A percentile compares a stretch with the other conserved stretches of the same genome.
phyloP scores from a whole-genome alignment of 2,329 filamentous ascomycete genomes.

The Colletotrichum euphorbiae region DNA sequence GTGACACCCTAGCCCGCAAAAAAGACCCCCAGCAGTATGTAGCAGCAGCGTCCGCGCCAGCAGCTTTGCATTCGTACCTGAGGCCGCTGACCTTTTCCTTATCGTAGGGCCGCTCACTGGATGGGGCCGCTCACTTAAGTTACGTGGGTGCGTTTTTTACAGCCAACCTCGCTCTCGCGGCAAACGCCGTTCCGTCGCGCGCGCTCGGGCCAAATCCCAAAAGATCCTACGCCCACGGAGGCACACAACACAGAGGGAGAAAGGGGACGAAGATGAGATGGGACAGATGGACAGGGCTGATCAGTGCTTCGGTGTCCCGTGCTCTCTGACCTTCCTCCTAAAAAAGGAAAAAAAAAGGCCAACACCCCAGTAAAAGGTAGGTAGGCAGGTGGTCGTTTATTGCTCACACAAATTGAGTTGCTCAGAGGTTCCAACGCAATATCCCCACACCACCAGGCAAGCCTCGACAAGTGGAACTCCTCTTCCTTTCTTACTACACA shows the following conservation, averaged over 20 bases:
- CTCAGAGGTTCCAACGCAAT: slow-evolving; percentile 27
- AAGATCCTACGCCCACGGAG: not conserved
- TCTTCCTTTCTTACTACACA: slow-evolving; percentile 34
- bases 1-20: slow-evolving; percentile 16
- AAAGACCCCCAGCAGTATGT: not conserved
- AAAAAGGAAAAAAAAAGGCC: not conserved
- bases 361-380: not conserved
- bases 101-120: not conserved
- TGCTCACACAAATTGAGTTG: slow-evolving; percentile 22
- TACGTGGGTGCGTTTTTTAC: too few species aligned
- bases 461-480: slow-evolving; percentile 38
- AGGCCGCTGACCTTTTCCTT: slow-evolving; percentile 1
- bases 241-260: not conserved
- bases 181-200: slow-evolving; percentile 7
- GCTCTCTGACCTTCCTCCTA: not conserved
- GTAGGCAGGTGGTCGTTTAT: slow-evolving; percentile 20
- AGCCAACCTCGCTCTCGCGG: not conserved
- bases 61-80: not conserved
- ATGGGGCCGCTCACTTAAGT: not conserved
- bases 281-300: slow-evolving; percentile 8
- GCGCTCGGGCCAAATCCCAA: slow-evolving; percentile 1
- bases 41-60: not conserved
- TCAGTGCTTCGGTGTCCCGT: slow-evolving; percentile 6
- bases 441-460: slow-evolving; percentile 39
- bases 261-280: slow-evolving; percentile 1